Evolutionary conservation across 2,329 filamentous ascomycete species (phyloP).

Genomic region (Pseudogymnoascus sp.): DNA sequence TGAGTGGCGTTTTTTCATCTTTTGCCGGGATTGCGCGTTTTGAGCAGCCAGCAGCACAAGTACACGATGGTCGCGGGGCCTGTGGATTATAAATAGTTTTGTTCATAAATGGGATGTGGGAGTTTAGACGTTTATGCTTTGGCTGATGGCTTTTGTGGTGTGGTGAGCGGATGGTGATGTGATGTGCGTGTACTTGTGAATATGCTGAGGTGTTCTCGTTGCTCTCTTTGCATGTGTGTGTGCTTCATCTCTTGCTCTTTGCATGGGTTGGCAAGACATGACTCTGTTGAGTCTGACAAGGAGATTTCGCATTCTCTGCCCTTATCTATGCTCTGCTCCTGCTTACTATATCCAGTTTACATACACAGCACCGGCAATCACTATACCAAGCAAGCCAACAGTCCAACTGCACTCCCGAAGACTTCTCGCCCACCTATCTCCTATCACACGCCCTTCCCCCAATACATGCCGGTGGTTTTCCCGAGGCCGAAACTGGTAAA

Average conservation of each 20-base stretch:
- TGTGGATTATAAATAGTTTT: conserved; percentile 8
- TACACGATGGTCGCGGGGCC: conserved; percentile 7
- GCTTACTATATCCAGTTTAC: neutral
- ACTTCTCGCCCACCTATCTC: neutral
- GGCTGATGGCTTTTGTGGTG: neutral
- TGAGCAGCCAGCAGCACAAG: conserved; percentile 2
- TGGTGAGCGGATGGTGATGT: neutral
- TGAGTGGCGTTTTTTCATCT: neutral
- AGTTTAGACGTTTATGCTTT: neutral
- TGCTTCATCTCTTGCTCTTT: neutral
- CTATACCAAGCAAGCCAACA: neutral
- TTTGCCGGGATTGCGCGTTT: neutral
- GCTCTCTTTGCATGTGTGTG: neutral
- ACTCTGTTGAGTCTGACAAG: neutral
- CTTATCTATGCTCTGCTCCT: neutral
- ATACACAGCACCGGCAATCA: neutral
- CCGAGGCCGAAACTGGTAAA: neutral
- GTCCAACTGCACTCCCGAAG: neutral
- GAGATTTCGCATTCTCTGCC: neutral
- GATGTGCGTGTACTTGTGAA: neutral
- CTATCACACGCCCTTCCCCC: neutral
- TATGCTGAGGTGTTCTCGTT: neutral
- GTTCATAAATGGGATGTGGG: neutral
- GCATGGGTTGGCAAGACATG: too few species aligned
- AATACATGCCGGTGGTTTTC: neutral